Evolutionary conservation across 2,329 filamentous ascomycete species (phyloP).

Genomic region (Aureobasidium sp.): DNA sequence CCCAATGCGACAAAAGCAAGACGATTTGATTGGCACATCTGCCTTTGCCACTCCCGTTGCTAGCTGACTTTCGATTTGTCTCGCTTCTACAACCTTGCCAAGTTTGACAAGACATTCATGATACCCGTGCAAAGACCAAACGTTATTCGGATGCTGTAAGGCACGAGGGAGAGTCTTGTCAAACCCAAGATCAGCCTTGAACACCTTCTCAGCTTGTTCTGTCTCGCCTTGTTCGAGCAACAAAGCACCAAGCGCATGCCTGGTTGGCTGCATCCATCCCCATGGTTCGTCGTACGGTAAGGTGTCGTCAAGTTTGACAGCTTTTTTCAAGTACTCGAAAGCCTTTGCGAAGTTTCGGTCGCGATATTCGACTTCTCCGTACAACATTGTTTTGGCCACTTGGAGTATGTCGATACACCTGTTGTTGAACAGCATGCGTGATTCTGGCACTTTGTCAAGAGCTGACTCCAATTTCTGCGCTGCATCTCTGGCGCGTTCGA

Average conservation of each 20-base stretch:
- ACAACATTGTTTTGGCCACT: conserved; percentile 57
- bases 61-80: conserved; percentile 44
- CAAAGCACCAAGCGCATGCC: conserved; percentile 62
- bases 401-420: conserved; percentile 55
- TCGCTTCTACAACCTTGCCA: conserved; percentile 42
- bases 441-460: conserved; percentile 46
- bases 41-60: conserved; percentile 48
- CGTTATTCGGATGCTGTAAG: conserved; percentile 62
- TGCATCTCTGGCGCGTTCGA: conserved; percentile 44
- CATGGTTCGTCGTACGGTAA: conserved; percentile 67
- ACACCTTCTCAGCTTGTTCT: conserved; percentile 32
- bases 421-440: conserved; percentile 64
- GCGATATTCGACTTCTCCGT: conserved; percentile 68
- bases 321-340: conserved; percentile 50
- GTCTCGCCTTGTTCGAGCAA: conserved; percentile 54
- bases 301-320: conserved; percentile 52
- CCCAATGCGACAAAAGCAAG: conserved; percentile 49
- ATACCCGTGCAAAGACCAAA: conserved; percentile 68
- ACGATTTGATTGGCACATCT: conserved; percentile 52
- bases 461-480: conserved; percentile 47
- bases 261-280: conserved; percentile 70
- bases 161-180: conserved; percentile 54
- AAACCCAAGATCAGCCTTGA: conserved; percentile 36
- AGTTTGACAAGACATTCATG: conserved; percentile 60
- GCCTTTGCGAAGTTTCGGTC: conserved; percentile 51